Percentiles rank a stretch among this genome's conserved stretches.
phyloP scores from a whole-genome alignment of 345 rosid species.

The Arabis alpina region DNA sequence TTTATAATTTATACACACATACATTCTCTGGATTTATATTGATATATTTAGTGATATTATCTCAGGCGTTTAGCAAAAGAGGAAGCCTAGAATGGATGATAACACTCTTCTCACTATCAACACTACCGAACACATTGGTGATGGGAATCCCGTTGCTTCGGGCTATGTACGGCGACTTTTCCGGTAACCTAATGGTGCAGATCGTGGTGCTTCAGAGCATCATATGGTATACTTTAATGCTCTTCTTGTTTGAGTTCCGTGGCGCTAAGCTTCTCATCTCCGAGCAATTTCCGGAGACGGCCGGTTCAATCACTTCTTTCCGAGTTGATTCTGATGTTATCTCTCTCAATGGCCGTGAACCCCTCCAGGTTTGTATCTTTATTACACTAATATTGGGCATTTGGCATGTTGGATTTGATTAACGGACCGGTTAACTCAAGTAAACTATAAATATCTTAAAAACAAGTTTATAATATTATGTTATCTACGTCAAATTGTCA shows the following conservation, averaged over 20 bases:
- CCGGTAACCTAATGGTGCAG: conserved; percentile 78
- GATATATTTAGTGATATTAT: background rate
- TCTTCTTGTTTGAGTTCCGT: conserved; percentile 78
- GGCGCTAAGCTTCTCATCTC: conserved; percentile 75
- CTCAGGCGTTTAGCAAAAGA: conserved; percentile 49
- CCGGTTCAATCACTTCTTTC: conserved; percentile 76
- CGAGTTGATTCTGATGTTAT: conserved; percentile 78
- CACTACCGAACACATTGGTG: conserved; percentile 84
- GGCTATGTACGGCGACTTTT: conserved; percentile 87
- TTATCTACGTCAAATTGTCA: background rate
- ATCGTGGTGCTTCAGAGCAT: conserved; percentile 83
- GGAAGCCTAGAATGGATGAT: conserved; percentile 83
- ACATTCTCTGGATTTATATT: background rate
- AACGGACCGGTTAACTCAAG: background rate
- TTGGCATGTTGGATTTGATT: background rate
- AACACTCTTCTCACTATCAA: conserved; percentile 75
- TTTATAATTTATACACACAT: no score
- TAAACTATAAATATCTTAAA: background rate
- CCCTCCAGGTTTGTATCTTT: conserved; percentile 43
- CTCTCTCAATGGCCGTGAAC: conserved; percentile 78
- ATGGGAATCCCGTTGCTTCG: conserved; percentile 85
- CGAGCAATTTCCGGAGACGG: conserved; percentile 87
- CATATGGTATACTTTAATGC: conserved; percentile 85
- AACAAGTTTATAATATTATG: no score
- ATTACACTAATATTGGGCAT: background rate